These are phyloP conservation scores for Geotrichum reessii DNA, from an alignment of 1,139 yeast species.

Conservation along the genomic window DNA sequence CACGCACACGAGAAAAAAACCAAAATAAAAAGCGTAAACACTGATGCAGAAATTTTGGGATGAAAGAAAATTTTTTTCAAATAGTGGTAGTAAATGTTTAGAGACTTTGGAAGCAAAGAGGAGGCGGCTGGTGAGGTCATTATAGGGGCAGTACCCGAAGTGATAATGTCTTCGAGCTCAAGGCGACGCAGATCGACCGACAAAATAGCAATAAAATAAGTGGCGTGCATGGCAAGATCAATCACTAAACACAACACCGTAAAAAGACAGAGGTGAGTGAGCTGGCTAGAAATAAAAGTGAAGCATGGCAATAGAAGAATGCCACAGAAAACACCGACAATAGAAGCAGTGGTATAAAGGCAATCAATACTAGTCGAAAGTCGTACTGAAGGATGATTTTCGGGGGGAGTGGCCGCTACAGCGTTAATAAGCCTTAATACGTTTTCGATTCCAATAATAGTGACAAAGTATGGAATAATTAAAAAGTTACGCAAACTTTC, in stretches of 20 bases:
- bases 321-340: slow-evolving; percentile 30
- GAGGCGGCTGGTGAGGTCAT: not conserved
- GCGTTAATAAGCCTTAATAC: slow-evolving; percentile 42
- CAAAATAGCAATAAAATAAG: slow-evolving; percentile 59
- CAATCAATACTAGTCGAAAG: slow-evolving; percentile 37
- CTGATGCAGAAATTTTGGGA: slow-evolving; percentile 16
- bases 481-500: slow-evolving; percentile 25
- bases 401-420: slow-evolving; percentile 42
- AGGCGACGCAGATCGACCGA: slow-evolving; percentile 60
- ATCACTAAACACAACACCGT: slow-evolving; percentile 43
- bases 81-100: slow-evolving; percentile 7
- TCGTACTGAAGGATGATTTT: slow-evolving; percentile 38
- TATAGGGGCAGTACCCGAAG: slow-evolving; percentile 1
- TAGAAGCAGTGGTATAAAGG: slow-evolving; percentile 36
- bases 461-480: slow-evolving; percentile 40
- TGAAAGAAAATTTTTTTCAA: slow-evolving; percentile 11
- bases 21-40: slow-evolving; percentile 1
- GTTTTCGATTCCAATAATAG: slow-evolving; percentile 43
- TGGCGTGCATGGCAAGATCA: slow-evolving; percentile 54
- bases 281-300: slow-evolving; percentile 24
- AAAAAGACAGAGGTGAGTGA: slow-evolving; percentile 40
- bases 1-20: slow-evolving; percentile 9
- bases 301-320: slow-evolving; percentile 26
- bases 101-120: slow-evolving; percentile 5
- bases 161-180: slow-evolving; percentile 50